Evolutionary conservation across 2,329 filamentous ascomycete species (phyloP).

Genomic region (Raffaelea deltoideospora): DNA sequence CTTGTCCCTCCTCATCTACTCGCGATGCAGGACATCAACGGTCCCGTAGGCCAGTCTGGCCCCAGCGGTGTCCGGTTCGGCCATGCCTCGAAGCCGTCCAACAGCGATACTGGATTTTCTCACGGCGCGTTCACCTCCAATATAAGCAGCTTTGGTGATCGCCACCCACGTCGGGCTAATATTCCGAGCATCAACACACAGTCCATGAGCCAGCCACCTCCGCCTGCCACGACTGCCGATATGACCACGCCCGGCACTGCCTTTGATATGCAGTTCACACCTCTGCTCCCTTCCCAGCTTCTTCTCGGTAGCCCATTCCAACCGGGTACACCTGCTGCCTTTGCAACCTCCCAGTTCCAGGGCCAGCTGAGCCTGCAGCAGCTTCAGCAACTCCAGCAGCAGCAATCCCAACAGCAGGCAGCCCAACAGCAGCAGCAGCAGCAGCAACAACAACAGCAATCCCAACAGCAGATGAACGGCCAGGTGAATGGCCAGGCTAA

Average conservation of each 20-base stretch:
- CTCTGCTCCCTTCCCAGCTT: conserved; percentile 83
- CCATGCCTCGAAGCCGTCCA: conserved; percentile 66
- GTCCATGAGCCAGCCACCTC: conserved; percentile 31
- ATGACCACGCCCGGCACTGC: conserved; percentile 76
- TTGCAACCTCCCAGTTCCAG: conserved; percentile 84
- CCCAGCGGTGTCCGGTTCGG: conserved; percentile 49
- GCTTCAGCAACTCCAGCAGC: conserved; percentile 40
- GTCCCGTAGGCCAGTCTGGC: conserved; percentile 38
- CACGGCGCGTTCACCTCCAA: conserved; percentile 86
- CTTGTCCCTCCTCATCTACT: conserved; percentile 76
- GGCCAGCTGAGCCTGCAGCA: conserved; percentile 63
- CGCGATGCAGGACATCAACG: conserved; percentile 80
- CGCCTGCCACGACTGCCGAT: conserved; percentile 38
- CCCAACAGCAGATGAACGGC: conserved; percentile 48
- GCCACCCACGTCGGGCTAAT: conserved; percentile 70
- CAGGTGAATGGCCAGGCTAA: conserved; percentile 41
- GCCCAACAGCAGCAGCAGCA: conserved; percentile 50
- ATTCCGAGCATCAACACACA: conserved; percentile 89
- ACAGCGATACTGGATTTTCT: conserved; percentile 77
- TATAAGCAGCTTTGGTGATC: conserved; percentile 69
- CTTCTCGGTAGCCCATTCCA: conserved; percentile 94
- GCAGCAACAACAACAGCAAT: conserved; percentile 45
- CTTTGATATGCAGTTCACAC: conserved; percentile 98
- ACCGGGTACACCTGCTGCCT: conserved; percentile 79
- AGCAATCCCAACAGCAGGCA: conserved; percentile 47